A percentile compares a stretch with the other conserved stretches of the same genome.
phyloP scores from a whole-genome alignment of 257 asterid species.

The Paulownia fortunei region DNA sequence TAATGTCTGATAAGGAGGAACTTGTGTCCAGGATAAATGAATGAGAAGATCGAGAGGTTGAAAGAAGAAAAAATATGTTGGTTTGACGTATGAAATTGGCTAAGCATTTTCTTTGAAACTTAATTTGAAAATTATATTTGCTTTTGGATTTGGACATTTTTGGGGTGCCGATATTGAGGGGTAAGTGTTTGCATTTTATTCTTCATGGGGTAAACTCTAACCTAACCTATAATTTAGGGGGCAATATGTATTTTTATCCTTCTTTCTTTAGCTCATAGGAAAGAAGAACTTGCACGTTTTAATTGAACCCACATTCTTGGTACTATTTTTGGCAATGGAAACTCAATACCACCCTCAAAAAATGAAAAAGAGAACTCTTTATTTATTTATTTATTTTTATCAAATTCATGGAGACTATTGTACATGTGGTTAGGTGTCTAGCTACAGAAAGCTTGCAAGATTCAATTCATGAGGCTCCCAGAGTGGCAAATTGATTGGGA shows the following conservation, averaged over 20 bases:
- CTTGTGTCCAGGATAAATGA: too few species aligned
- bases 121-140: too few species aligned
- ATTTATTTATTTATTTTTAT: too few species aligned
- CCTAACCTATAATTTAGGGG: background rate
- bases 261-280: background rate
- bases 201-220: too few species aligned
- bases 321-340: background rate
- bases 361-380: background rate
- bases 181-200: too few species aligned
- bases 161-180: too few species aligned
- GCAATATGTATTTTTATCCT: background rate
- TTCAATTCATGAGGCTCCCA: constrained; percentile 5
- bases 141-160: too few species aligned
- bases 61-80: too few species aligned
- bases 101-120: too few species aligned
- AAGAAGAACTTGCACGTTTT: background rate
- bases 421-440: background rate
- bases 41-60: too few species aligned
- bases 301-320: background rate
- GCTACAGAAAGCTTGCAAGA: background rate
- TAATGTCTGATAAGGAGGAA: too few species aligned
- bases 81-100: too few species aligned
- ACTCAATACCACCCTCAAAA: background rate
- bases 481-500: constrained; percentile 11
- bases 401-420: background rate